phyloP scores from a whole-genome alignment of 2,329 filamentous ascomycete species.

The Aspergillus terreus region DNA sequence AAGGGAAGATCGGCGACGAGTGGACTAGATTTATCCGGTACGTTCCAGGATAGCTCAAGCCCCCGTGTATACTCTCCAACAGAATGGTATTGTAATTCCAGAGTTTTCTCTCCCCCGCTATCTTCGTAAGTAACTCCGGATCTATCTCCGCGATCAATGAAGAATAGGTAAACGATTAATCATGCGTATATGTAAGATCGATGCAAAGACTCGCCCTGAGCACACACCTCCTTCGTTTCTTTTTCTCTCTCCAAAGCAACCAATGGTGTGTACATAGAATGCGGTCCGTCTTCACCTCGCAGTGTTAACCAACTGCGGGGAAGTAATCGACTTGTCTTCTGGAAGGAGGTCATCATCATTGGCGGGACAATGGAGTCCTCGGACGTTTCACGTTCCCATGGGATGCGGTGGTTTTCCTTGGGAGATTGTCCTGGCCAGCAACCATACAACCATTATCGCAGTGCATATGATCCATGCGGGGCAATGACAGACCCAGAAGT shows the following conservation, averaged over 20 bases:
- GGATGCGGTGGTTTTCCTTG: not conserved
- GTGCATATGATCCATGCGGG: not conserved
- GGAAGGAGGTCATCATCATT: not conserved
- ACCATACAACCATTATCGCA: not conserved
- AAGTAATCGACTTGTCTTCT: not conserved
- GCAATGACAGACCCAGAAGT: not conserved
- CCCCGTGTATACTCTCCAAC: not conserved
- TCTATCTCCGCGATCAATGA: too few species aligned
- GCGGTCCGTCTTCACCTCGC: too few species aligned
- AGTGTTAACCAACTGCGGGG: not conserved
- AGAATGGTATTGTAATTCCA: not conserved
- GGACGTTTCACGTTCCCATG: not conserved
- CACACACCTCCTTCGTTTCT: too few species aligned
- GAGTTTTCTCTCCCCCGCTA: not conserved
- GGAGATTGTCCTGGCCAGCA: not conserved
- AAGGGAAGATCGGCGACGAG: slow-evolving; percentile 39
- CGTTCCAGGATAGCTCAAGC: not conserved
- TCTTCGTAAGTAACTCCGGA: too few species aligned
- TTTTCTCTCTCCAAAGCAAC: too few species aligned
- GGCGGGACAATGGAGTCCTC: not conserved
- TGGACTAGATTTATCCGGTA: slow-evolving; percentile 23
- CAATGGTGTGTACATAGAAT: too few species aligned
- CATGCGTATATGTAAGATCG: not conserved
- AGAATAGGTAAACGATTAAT: not conserved
- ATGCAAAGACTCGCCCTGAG: not conserved